Conservation (phyloP, 345 rosid species). For the Excoecaria cochinchinensis region DNA sequence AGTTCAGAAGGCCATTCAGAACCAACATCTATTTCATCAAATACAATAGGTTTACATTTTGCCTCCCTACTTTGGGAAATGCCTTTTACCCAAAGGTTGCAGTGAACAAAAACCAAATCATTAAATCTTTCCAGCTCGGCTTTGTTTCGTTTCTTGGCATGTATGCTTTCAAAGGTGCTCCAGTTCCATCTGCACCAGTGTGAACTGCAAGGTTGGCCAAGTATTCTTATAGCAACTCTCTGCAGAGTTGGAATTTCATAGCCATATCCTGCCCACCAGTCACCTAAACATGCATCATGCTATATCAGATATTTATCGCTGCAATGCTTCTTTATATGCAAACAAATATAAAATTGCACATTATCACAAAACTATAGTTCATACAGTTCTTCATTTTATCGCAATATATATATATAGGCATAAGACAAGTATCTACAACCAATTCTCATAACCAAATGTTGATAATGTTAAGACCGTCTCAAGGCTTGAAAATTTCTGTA, state of each 20-base stretch:
- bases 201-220: conserved; percentile 30
- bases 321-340: not conserved
- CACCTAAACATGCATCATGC: conserved; percentile 16
- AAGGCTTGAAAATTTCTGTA: not conserved
- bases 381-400: too few species aligned
- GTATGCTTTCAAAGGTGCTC: conserved; percentile 28
- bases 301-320: not conserved
- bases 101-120: conserved; percentile 32
- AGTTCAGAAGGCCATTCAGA: conserved; percentile 53
- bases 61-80: conserved; percentile 34
- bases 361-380: too few species aligned
- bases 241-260: conserved; percentile 32
- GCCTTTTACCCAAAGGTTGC: conserved; percentile 56
- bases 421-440: too few species aligned
- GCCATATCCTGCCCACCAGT: conserved; percentile 37
- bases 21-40: conserved; percentile 52
- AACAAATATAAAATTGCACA: not conserved
- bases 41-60: conserved; percentile 41
- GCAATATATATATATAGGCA: too few species aligned
- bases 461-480: too few species aligned
- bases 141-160: conserved; percentile 16
- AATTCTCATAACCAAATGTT: too few species aligned
- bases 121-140: conserved; percentile 25
- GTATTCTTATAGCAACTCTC: conserved; percentile 27
- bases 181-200: conserved; percentile 36